Conservation (phyloP, 2,329 filamentous ascomycete genomes). For the Penicillium fuscoglaucum region DNA sequence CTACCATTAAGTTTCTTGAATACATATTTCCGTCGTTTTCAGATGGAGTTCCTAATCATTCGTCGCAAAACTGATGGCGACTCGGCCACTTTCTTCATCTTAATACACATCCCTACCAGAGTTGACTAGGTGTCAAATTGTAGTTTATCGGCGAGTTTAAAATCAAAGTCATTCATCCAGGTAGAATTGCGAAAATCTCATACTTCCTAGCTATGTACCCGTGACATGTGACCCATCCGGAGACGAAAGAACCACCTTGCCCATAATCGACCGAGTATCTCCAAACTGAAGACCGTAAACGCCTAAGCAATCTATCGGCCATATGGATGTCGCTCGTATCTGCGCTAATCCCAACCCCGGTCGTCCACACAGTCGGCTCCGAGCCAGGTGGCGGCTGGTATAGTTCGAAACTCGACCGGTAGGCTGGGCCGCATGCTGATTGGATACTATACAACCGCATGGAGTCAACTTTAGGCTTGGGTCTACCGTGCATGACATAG, state of each 20-base stretch:
- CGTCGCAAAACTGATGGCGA: background rate
- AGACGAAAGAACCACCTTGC: background rate
- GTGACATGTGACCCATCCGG: background rate
- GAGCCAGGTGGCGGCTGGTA: conserved; percentile 35
- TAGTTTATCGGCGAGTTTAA: no score
- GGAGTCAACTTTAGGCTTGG: conserved; percentile 33
- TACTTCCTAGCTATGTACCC: no score
- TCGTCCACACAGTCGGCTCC: background rate
- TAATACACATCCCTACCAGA: background rate
- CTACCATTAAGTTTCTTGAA: background rate
- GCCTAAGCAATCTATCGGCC: conserved; percentile 20
- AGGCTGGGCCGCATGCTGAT: conserved; percentile 47
- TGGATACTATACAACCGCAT: conserved; percentile 42
- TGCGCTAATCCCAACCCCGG: conserved; percentile 11
- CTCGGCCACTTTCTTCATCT: background rate
- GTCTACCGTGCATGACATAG: conserved; percentile 45
- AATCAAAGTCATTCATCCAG: no score
- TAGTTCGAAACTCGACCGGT: conserved; percentile 39
- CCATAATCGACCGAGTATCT: background rate
- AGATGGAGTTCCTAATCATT: background rate
- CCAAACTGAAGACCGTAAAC: background rate
- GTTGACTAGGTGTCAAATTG: background rate
- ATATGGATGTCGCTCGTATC: conserved; percentile 24
- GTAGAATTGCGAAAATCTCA: background rate
- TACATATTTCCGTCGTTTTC: background rate